Conservation (phyloP, 345 rosid genomes). For the Erucastrum elatum region DNA sequence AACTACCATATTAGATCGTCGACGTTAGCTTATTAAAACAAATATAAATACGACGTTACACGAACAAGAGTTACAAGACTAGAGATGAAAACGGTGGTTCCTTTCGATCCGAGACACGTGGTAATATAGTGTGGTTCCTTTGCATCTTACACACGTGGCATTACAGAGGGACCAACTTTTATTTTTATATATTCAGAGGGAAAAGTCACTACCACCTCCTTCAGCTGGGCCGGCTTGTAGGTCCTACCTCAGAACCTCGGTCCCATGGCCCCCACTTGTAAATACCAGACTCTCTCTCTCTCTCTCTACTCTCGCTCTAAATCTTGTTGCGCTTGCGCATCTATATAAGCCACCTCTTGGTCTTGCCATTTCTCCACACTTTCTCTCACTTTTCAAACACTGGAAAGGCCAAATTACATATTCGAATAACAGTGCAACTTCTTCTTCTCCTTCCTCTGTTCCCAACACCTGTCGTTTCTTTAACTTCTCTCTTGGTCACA, state of each 20-base stretch:
- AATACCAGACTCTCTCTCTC: slow-evolving; percentile 3
- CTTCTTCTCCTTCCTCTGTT: background rate
- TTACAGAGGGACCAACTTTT: background rate
- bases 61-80: background rate
- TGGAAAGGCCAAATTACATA: background rate
- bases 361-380: slow-evolving; percentile 24
- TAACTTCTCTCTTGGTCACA: background rate
- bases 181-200: background rate
- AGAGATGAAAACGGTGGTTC: background rate
- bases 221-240: slow-evolving; percentile 31
- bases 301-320: background rate
- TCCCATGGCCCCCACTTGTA: slow-evolving; percentile 37
- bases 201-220: slow-evolving; percentile 20
- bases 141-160: slow-evolving; percentile 20
- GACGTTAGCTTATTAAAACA: slow-evolving; percentile 2
- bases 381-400: slow-evolving; percentile 33
- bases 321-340: background rate
- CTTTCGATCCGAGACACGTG: background rate
- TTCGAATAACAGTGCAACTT: slow-evolving; percentile 21
- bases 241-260: slow-evolving; percentile 23
- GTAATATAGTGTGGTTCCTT: slow-evolving; percentile 6
- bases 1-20: background rate
- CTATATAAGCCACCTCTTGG: slow-evolving; percentile 37
- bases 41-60: slow-evolving; percentile 8
- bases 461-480: background rate